A percentile compares a stretch with the other conserved stretches of the same genome.
Evolutionary conservation across 2,329 filamentous ascomycete species (phyloP).

Genomic region (Colletotrichum cuscutae): DNA sequence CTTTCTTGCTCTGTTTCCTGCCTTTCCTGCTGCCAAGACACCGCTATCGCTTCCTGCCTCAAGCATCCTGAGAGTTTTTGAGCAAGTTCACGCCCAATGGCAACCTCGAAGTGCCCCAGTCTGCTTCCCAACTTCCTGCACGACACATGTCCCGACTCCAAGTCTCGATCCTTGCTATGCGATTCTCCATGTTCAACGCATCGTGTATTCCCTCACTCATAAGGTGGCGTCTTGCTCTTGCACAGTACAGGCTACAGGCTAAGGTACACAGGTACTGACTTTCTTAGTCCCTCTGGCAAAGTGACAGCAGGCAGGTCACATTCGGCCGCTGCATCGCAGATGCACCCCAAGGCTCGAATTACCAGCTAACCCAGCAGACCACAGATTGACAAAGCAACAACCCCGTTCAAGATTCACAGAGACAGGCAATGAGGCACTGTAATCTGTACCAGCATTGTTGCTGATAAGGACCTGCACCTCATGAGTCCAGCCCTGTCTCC

Average conservation of each 20-base stretch:
- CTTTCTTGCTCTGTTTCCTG: too few relatives aligned
- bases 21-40: slow-evolving; percentile 19
- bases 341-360: background rate
- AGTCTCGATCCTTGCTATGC: background rate
- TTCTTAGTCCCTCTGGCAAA: background rate
- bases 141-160: background rate
- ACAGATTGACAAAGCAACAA: background rate
- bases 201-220: background rate
- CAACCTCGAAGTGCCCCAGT: background rate
- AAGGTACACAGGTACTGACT: background rate
- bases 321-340: background rate
- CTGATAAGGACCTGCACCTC: background rate
- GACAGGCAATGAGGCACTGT: background rate
- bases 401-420: background rate
- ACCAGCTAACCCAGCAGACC: background rate
- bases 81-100: slow-evolving; percentile 38
- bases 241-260: slow-evolving; percentile 1
- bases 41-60: slow-evolving; percentile 18
- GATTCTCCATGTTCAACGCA: background rate
- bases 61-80: slow-evolving; percentile 37
- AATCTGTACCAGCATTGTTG: too few relatives aligned
- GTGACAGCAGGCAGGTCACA: background rate
- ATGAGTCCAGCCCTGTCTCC: background rate
- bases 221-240: background rate
- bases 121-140: background rate